Evolutionary conservation across 768 basidiomycete species (phyloP), one percentile per base, ranked within the genome.

Genomic region (Podaxis sp.): DNA sequence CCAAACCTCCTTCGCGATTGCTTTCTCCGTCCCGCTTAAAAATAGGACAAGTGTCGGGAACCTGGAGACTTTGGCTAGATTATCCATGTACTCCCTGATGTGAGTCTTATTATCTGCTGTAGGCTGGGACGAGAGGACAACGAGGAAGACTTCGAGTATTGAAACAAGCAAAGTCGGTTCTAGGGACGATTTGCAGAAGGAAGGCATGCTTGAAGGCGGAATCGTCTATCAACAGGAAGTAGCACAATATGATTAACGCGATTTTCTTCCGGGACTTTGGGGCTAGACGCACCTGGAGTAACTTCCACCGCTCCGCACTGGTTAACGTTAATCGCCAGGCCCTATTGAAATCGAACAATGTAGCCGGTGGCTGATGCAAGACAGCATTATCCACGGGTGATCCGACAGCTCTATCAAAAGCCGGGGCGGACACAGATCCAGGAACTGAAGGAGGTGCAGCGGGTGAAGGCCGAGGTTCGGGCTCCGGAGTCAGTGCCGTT

Each of bases 171-270:
- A 67, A 1, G 78, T 67, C 0, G 92, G 83, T 49, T 93, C 92
- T 36, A 94, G 78, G 0, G 90, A 90, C 0, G 79, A 84, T 67
- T 88, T 81, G 74, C 90, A 91, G 41, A 94, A 72, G 1, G 77
- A 66, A 0, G 90, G 89, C 27, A 93, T 71, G 17, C 76, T 74
- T 7, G 76, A 52, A 0, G 91, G 84, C 0, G 82, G 74, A 49
- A 92, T 79, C 37, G 76, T 78, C 88, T 92, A 66, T 4, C 24
- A 13, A 27, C 15, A 41, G 36, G 9, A 55, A 7, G 55, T 29
- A 38, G 58, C 17, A 63, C 36, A 37, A 46, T 7, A 19, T 46
- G n/a, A 8, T 46, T 17, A 33, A 33, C 8, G 2, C 8, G 33
- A 33, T 33, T 33, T 9, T 33, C 33, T 33, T 12, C 41, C 25